Base-by-base conservation (phyloP, 805 yeast genomes). In the Groenewaldozyma tartarivorans region DNA sequence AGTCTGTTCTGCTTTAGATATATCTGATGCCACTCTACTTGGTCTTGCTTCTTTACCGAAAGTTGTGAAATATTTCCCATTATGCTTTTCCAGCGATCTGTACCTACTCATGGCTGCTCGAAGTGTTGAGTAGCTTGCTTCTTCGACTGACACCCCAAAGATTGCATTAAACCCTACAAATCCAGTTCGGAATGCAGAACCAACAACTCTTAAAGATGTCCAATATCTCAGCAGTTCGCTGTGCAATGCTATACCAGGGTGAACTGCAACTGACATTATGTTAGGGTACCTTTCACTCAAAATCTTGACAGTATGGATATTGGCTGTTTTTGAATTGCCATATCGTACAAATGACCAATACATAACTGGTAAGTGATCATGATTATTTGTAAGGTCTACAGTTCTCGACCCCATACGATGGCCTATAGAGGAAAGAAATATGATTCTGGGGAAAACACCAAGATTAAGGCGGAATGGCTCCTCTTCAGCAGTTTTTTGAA, bases 221-320 rank as follows among this genome's bases (percentile, higher is more conserved):
- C 87, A 81, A 55, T 81, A 82, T 35, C 80, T 67, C 55, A 81
- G 81, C 36, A 81, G 58, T 49, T 80, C 79, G 2, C 95, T 79
- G 51, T 78, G 77, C 82, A 85, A 79, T n/a, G 83, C 84, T 48
- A 83, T 71, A 0, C 95, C 95, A 0, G 95, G 95, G 52, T 84
- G 88, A 2, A 83, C 82, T 1, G 85, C 69, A 29, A 75, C 58
- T 43, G 79, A 75, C 30, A 78, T 57, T 6, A 84, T 66, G 16
- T 75, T 68, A 0, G 94, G 92, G 54, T 82, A 70, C 44, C 77
- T 69, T 29, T 74, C 63, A 0, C 90, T 74, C 18, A 85, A 59
- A 57, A 77, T 67, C 49, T 75, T 75, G 52, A 77, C 71, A 52
- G 77, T 73, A 50, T 85, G 95, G 34, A 84, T 83, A 0, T 83